These are phyloP conservation scores for Talaromyces sp. DNA, from an alignment of 2,329 filamentous ascomycete genomes.

Conservation along the genomic window DNA sequence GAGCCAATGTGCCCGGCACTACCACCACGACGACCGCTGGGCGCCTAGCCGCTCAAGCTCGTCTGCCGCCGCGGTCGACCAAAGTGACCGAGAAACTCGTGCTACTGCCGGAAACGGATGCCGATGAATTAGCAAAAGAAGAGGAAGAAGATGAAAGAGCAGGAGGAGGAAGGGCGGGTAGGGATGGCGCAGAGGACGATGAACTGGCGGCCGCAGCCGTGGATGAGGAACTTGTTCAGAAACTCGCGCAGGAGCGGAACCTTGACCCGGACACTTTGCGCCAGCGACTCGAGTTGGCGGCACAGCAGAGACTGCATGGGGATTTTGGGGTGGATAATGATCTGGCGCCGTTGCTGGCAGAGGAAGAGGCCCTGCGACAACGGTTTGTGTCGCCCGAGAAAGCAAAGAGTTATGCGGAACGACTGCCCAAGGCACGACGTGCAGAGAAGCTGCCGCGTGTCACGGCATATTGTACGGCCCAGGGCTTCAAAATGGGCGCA, in stretches of 20 bases:
- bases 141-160: conserved; percentile 40
- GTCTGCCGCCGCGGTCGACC: conserved; percentile 78
- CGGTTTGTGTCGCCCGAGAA: conserved; percentile 43
- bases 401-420: conserved; percentile 89
- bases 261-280: conserved; percentile 30
- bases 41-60: conserved; percentile 50
- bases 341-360: conserved; percentile 45
- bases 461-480: conserved; percentile 93
- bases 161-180: conserved; percentile 31
- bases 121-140: conserved; percentile 48
- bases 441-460: conserved; percentile 83
- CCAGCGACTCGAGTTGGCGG: conserved; percentile 23
- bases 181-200: conserved; percentile 40
- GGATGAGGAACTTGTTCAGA: conserved; percentile 33
- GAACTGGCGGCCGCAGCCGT: conserved; percentile 16
- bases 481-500: conserved; percentile 82
- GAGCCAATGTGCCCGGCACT: conserved; percentile 21
- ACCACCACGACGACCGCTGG: conserved; percentile 50
- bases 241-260: conserved; percentile 27
- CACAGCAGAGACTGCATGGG: conserved; percentile 33
- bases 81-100: conserved; percentile 98
- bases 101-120: conserved; percentile 74
- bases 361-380: conserved; percentile 61
- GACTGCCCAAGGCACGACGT: conserved; percentile 80
- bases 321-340: conserved; percentile 57